Base-by-base conservation (phyloP, 768 basidiomycete genomes). In the Chlorophyllum brunneum region DNA sequence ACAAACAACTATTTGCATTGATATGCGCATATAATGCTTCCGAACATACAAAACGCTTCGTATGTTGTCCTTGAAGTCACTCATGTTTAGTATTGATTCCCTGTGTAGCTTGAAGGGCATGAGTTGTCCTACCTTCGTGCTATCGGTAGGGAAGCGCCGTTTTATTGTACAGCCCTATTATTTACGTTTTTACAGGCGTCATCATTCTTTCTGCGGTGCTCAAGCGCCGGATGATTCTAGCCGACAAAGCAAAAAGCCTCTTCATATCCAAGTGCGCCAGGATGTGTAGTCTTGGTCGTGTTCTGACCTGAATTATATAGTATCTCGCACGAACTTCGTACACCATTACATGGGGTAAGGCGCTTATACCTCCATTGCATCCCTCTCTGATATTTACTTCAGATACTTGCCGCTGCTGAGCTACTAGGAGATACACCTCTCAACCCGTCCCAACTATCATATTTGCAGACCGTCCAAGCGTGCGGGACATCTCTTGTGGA, bases 401-500 rank as follows among this genome's bases (percentile, higher is more conserved):
- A 88, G 85, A 95, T 97, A 57, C 71, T 95, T 27, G 93, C 93
- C 2, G 90, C 93, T 2, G 92, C 92, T 9, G 95, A 98, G 61
- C 72, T 98, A n/a, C 74, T 98, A 20, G 78, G 80, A 41, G 94
- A 95, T 40, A 95, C 89, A 10, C 62, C 77, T n/a, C 71, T 98
- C 27, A 87, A 83, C 61, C 83, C 88, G 41, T 83, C 84, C 10
- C 95, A 98, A 65, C 65, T 73, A 8, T 92, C 93, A 0, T 95
- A 93, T 72, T 70, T 97, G 44, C 88, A 93, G 63, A 97, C 95
- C 0, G 90, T 97, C 1, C 89, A 94, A 65, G 93, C 92, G 5
- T 97, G 94, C 62, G 94, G 93, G 11, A 95, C 88, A n/a, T 92
- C 92, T 1, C 78, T 98, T 1, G 91, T 95, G 36, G 95, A 98